Base-by-base conservation (phyloP, 768 basidiomycete species). In the Collybia sp. region DNA sequence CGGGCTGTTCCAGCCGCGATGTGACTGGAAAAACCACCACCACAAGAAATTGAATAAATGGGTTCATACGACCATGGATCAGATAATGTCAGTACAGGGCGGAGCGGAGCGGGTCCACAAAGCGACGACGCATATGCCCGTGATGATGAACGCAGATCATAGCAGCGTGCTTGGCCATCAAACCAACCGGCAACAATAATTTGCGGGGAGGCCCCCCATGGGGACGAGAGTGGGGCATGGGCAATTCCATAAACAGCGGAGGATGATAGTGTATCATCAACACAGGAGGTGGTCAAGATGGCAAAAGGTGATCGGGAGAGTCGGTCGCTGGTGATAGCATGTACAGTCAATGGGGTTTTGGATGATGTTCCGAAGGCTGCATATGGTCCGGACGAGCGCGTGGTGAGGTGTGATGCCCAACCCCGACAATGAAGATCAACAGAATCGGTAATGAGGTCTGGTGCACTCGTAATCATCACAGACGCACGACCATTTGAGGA, bases 181-280 rank as follows among this genome's bases (percentile, higher is more conserved):
- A 80, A 92, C 88, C 89, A 91, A 1, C 88, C 90, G 1, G 86
- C 84, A 32, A 88, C 72, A 17, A 93, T 46, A 15, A 88, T 75
- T 55, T 88, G 74, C 13, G 85, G 79, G 2, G 86, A 85, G 1
- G 76, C 64, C 3, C 88, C 88, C 75, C 83, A 82, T 1, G 82
- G 78, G 16, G 82, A 82, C 19, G 77, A 71, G 0, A 72, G 69
- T 0, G 86, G 82, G 6, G 79, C 77, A 18, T 67, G 69, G 6
- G 79, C 67, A 58, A 93, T 77, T 36, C 77, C 84, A 65, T 90
- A 91, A 9, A 89, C 89, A 1, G 88, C 85, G 30, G 80, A 76
- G 3, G 53, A 58, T 6, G 62, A 52, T 33, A 54, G 48, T 11
- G 42, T 47, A 30, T 59, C 61, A 51, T 61, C 55, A 25, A 8